A percentile compares a stretch with the other conserved stretches of the same genome.
Evolutionary conservation across 176 grass and related monocot genomes (phyloP).

Genomic region (Saccharum spontaneum): DNA sequence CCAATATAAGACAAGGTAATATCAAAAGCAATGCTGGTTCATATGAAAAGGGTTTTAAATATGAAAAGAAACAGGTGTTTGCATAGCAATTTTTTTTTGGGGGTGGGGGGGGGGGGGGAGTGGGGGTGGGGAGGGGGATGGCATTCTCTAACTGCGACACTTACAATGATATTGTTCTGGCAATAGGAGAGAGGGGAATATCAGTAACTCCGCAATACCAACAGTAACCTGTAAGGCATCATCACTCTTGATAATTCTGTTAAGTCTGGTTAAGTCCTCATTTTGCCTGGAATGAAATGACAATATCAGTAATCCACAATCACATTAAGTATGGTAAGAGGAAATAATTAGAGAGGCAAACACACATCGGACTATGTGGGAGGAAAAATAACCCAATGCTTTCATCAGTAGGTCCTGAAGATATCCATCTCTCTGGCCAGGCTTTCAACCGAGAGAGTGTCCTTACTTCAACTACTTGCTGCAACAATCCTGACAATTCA

Average conservation of each 20-base stretch:
- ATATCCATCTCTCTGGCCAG: constrained; percentile 66
- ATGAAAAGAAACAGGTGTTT: neutral
- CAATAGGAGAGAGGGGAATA: constrained; percentile 59
- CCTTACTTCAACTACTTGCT: constrained; percentile 36
- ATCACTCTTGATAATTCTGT: constrained; percentile 37
- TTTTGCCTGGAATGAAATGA: constrained; percentile 37
- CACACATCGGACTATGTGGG: constrained; percentile 45
- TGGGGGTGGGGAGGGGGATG: neutral
- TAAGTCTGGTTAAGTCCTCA: constrained; percentile 30
- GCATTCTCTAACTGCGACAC: neutral
- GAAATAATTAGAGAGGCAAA: neutral
- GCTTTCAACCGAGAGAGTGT: constrained; percentile 46
- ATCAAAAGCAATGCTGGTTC: neutral
- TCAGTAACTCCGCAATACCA: constrained; percentile 43
- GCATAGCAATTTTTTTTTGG: neutral
- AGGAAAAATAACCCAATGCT: constrained; percentile 81
- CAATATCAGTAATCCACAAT: constrained; percentile 8
- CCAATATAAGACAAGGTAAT: constrained; percentile 7
- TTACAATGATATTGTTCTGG: constrained; percentile 50
- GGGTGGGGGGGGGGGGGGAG: too few species aligned
- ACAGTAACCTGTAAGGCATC: constrained; percentile 44
- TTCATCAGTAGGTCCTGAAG: constrained; percentile 54
- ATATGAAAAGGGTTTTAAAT: neutral
- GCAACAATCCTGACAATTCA: constrained; percentile 42
- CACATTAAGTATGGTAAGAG: constrained; percentile 18